Evolutionary conservation across 257 asterid genomes (phyloP), one percentile per base, ranked within the genome.

Genomic region (Solanum sejunctum): DNA sequence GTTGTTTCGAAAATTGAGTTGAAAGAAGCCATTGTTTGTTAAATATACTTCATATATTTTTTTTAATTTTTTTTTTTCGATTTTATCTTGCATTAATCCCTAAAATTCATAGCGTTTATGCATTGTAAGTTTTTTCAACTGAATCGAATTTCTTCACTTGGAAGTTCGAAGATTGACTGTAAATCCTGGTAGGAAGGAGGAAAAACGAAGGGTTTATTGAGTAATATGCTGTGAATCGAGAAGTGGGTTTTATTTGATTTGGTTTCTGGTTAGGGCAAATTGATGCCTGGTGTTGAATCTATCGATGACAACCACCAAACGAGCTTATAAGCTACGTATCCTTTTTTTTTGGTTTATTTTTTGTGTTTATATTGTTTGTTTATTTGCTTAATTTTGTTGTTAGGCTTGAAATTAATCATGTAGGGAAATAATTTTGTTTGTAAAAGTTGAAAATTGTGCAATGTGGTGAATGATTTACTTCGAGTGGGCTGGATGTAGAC

Each of bases 281-380:
- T 58, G 52, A 36, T 69, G 77, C 36, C 36, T 41, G 23, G 69
- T 67, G 47, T 57, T 73, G 79, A 67, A 3, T 32, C 43, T 83
- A 26, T 69, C 64, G 93, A 83, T 94, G 91, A 89, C 96, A 56
- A 92, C 98, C 85, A 89, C 98, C 91, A 96, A 96, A 89, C 99
- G 98, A 84, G 98, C 98, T 89, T 96, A 96, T 84, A 96, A 96
- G 98, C 95, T 96, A 87, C 99, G 98, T 96, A 96, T 96, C 98
- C 98, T 93, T 92, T 70, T 83, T 83, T 77, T 81, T 77, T 64
- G 17, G 8, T 32, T 43, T 11, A 4, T 26, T 69, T 69, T 36
- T 58, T 20, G 26, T 49, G 23, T 69, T 18, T 70, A 7, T 77
- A 12, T 57, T 86, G 12, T 36, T 39, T 47, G 20, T 71, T 61